Base-by-base conservation (phyloP, 306 rosid genomes). In the Acacia melanoxylon region DNA sequence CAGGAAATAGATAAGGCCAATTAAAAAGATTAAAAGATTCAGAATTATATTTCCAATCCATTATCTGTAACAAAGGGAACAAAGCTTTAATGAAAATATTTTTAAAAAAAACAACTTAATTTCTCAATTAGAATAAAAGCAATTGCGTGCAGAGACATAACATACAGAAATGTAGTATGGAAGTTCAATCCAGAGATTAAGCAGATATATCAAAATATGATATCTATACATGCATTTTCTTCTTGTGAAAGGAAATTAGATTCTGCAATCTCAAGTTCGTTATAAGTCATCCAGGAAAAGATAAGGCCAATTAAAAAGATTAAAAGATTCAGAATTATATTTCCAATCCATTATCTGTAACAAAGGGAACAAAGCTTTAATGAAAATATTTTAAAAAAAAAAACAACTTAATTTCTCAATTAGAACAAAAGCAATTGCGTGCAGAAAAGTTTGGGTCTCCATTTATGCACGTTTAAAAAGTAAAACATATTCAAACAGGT, bases 201-300 rank as follows among this genome's bases (percentile, higher is more conserved):
- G 83, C 19, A 54, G 61, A 83, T 52, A 70, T 74, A n/a, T 80
- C 25, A 33, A 74, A 17, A 76, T 76, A 24, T 79, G 51, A 75
- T 74, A 77, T 77, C 80, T 63, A 31, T 14, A 42, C 6, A 81
- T 58, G 24, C 68, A 61, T 16, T 80, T 20, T 40, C 13, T n/a
- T 62, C 62, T 20, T n/a, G 25, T n/a, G 41, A 68, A 72, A 77
- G 66, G 35, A 54, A 73, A 52, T 59, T 59, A 40, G 35, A 58
- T 75, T 61, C 24, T 46, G 37, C 56, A 40, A 63, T 69, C 58
- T 54, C 48, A 76, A n/a, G 16, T 78, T 63, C 62, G 68, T n/a
- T 68, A 63, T 61, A 59, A 35, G 48, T 79, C 67, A 27, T 71
- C 66, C 31, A 25, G 69, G 19, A 25, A 83, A 58, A 48, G 58